Percentiles rank a stretch among this genome's conserved stretches.
Evolutionary conservation across 306 rosid genomes (phyloP).

Genomic region (Carpinus fangiana): DNA sequence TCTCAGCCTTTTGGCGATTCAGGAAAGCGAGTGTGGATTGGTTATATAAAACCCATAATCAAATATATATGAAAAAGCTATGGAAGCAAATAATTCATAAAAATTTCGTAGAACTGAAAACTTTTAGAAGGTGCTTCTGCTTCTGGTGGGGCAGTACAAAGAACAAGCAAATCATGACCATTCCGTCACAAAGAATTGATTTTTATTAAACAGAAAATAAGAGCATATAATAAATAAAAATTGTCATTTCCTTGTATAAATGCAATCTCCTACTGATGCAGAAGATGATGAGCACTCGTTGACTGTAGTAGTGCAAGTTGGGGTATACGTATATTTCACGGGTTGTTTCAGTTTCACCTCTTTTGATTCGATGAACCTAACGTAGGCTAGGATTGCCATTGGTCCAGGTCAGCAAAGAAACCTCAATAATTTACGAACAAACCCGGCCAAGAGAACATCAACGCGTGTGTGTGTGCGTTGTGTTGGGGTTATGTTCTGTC

Average conservation of each 20-base stretch:
- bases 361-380: neutral
- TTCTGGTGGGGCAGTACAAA: neutral
- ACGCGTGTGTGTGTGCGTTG: neutral
- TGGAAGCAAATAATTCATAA: neutral
- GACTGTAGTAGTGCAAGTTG: no score
- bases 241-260: no score
- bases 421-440: neutral
- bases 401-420: neutral
- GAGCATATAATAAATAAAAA: no score
- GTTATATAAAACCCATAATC: neutral
- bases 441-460: neutral
- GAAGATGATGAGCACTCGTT: no score
- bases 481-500: conserved; percentile 43
- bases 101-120: neutral
- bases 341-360: neutral
- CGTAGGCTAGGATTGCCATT: neutral
- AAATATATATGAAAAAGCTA: neutral
- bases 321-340: neutral
- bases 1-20: neutral
- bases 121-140: neutral
- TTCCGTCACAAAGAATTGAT: neutral
- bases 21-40: neutral
- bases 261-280: no score
- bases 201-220: no score
- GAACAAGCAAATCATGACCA: neutral